A percentile compares a stretch with the other conserved stretches of the same genome.
These are phyloP conservation scores for Amanita rimosa DNA, from an alignment of 768 basidiomycete genomes.

Conservation along the genomic window DNA sequence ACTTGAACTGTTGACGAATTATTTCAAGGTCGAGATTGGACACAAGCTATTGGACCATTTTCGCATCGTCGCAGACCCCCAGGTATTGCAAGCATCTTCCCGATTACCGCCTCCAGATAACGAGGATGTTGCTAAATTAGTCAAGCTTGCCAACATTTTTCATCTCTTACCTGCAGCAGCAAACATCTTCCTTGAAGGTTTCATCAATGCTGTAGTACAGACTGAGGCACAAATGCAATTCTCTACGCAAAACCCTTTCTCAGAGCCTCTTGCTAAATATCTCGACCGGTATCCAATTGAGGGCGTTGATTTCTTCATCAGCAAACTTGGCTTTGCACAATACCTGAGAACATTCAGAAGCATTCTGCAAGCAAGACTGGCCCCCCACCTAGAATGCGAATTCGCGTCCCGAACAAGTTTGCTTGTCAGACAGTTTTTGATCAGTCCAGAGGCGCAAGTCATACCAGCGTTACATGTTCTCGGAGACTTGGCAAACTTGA, in stretches of 20 bases:
- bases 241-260: conserved; percentile 84
- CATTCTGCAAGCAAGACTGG: conserved; percentile 69
- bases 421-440: conserved; percentile 41
- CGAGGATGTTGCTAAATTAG: conserved; percentile 85
- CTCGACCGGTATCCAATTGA: conserved; percentile 84
- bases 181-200: conserved; percentile 79
- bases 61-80: conserved; percentile 82
- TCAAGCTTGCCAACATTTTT: conserved; percentile 94
- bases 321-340: conserved; percentile 64
- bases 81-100: conserved; percentile 71
- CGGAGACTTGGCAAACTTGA: conserved; percentile 58
- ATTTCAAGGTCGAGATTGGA: conserved; percentile 99
- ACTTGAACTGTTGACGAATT: conserved; percentile 89
- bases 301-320: conserved; percentile 76
- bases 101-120: conserved; percentile 76
- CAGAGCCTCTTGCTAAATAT: conserved; percentile 83
- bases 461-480: conserved; percentile 69
- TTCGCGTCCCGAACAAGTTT: conserved; percentile 45
- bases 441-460: conserved; percentile 37
- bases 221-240: conserved; percentile 90
- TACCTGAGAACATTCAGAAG: conserved; percentile 78
- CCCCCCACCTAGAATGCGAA: conserved; percentile 64
- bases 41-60: conserved; percentile 96
- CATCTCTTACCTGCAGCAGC: conserved; percentile 91
- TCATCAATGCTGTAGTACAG: conserved; percentile 84